These are phyloP conservation scores for Phaeophleospora eucalypticola DNA, from an alignment of 2,329 filamentous ascomycete species.

Conservation along the genomic window DNA sequence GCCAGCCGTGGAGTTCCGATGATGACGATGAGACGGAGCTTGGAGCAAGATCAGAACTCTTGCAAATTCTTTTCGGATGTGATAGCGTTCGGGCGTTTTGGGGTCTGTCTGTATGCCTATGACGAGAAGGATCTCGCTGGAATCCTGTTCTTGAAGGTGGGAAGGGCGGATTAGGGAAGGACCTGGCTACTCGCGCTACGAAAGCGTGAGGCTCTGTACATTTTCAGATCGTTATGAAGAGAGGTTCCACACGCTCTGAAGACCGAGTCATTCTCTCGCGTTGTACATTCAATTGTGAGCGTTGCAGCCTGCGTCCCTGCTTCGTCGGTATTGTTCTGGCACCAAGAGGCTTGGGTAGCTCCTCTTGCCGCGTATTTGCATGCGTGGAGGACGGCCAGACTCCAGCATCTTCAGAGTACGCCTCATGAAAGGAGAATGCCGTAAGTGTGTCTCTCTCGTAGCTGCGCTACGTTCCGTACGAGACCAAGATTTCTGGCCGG, in stretches of 20 bases:
- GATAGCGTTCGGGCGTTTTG: constrained; percentile 22
- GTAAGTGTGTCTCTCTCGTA: too few species aligned
- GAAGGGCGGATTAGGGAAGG: background rate
- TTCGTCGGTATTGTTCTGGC: background rate
- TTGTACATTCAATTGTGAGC: too few species aligned
- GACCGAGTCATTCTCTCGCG: too few species aligned
- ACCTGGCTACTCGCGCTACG: background rate
- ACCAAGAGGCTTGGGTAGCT: background rate
- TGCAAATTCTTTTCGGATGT: constrained; percentile 6
- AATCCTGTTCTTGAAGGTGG: background rate
- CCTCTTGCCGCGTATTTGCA: background rate
- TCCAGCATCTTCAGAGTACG: too few species aligned
- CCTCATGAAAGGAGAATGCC: too few species aligned
- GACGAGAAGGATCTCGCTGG: background rate
- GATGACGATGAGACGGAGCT: constrained; percentile 36
- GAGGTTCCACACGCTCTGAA: background rate
- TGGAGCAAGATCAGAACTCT: too few species aligned
- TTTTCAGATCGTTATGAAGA: background rate
- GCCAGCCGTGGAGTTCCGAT: constrained; percentile 83
- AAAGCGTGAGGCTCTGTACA: background rate
- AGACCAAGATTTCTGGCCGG: too few species aligned
- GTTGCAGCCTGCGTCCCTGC: background rate
- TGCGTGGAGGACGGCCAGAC: background rate
- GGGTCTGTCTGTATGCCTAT: background rate
- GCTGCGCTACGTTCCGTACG: too few species aligned